These are phyloP conservation scores for Pleurostoma richardsiae DNA, from an alignment of 2,329 filamentous ascomycete genomes.

Conservation along the genomic window DNA sequence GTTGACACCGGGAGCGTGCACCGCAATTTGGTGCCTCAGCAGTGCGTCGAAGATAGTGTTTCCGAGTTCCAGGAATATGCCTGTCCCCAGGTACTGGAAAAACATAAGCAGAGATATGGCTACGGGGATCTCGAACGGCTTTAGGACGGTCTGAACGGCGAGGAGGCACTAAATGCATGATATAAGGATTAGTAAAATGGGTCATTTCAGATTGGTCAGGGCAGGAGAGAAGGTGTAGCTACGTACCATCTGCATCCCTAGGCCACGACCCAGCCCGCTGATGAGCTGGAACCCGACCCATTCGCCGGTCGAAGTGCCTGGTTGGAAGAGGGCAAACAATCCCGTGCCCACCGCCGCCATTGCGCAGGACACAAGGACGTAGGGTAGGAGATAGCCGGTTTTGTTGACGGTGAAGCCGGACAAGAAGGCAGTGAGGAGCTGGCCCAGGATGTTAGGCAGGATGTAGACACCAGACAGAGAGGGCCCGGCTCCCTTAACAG, in stretches of 20 bases:
- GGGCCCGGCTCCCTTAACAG: background rate
- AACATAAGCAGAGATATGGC: background rate
- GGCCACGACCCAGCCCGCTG: background rate
- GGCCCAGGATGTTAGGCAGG: background rate
- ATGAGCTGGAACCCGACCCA: constrained; percentile 2
- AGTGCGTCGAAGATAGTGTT: constrained; percentile 18
- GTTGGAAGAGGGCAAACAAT: background rate
- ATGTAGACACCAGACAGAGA: constrained; percentile 1
- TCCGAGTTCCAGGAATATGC: background rate
- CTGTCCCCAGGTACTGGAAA: background rate
- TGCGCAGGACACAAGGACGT: background rate
- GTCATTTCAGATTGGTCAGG: background rate
- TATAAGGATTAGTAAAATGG: background rate
- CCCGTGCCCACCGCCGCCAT: background rate
- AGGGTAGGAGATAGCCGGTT: background rate
- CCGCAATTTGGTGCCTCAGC: constrained; percentile 16
- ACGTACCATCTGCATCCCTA: constrained; percentile 2
- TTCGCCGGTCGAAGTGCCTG: background rate
- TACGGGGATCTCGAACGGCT: background rate
- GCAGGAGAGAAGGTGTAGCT: background rate
- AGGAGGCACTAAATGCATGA: background rate
- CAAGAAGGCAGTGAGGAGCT: background rate
- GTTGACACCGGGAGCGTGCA: constrained; percentile 18
- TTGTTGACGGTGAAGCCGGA: background rate
- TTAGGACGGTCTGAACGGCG: background rate